These are phyloP conservation scores for Pythium plurisporium DNA, from an alignment of 352 stramenopile species.

Conservation along the genomic window DNA sequence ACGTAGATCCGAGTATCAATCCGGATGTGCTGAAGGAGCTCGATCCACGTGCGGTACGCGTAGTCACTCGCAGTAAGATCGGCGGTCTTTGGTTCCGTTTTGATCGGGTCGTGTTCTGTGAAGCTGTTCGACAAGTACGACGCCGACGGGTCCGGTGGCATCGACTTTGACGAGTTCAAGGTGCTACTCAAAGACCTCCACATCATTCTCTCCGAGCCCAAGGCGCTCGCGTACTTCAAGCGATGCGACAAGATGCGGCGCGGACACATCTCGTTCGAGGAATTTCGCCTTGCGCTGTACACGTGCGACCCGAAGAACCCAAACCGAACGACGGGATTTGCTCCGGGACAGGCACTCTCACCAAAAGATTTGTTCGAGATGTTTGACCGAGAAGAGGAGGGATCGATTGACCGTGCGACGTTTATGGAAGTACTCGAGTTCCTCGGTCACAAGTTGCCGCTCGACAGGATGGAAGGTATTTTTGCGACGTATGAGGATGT, in stretches of 20 bases:
- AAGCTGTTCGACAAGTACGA: constrained; percentile 87
- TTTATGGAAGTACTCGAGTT: constrained; percentile 73
- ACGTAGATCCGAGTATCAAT: constrained; percentile 33
- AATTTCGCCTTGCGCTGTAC: constrained; percentile 75
- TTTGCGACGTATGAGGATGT: constrained; percentile 73
- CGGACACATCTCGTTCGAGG: constrained; percentile 73
- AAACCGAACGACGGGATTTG: constrained; percentile 58
- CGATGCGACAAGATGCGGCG: constrained; percentile 59
- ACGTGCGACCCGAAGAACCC: constrained; percentile 80
- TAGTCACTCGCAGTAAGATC: too few relatives aligned
- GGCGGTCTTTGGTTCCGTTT: too few relatives aligned
- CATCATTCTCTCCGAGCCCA: constrained; percentile 60
- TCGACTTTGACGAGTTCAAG: constrained; percentile 77
- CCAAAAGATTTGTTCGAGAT: constrained; percentile 81
- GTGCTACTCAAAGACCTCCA: constrained; percentile 56
- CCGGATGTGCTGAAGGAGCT: constrained; percentile 37
- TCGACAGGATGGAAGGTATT: constrained; percentile 61
- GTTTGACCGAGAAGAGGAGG: constrained; percentile 69
- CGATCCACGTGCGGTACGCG: constrained; percentile 42
- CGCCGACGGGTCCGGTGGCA: constrained; percentile 63
- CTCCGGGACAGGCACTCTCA: constrained; percentile 57
- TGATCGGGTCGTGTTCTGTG: too few relatives aligned
- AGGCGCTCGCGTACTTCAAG: constrained; percentile 74
- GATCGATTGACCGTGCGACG: constrained; percentile 55
- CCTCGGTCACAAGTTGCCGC: constrained; percentile 52